Evolutionary conservation across 306 rosid genomes (phyloP).

Genomic region (Gillenia trifoliata): DNA sequence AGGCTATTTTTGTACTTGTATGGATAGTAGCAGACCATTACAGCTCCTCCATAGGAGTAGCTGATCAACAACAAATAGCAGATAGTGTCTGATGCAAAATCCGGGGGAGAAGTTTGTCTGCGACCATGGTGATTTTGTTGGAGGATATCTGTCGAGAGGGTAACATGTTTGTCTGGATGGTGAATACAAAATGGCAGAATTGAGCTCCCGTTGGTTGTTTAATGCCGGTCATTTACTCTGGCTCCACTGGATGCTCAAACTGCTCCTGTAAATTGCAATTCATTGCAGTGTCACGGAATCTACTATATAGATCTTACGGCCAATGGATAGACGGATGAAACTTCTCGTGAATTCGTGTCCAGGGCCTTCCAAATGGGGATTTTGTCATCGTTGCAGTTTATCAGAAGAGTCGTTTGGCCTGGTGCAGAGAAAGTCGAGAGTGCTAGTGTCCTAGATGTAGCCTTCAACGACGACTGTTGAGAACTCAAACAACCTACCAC

Average conservation of each 20-base stretch:
- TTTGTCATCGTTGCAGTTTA: neutral
- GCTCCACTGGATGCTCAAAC: conserved; percentile 5
- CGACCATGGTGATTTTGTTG: neutral
- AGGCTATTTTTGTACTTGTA: neutral
- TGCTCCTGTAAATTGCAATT: neutral
- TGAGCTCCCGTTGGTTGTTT: neutral
- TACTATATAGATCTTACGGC: neutral
- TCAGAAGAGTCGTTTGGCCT: neutral
- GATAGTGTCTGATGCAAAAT: neutral
- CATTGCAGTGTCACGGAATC: neutral
- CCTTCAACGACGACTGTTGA: neutral
- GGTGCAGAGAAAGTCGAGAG: neutral
- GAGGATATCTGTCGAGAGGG: neutral
- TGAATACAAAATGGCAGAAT: neutral
- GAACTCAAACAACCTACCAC: neutral
- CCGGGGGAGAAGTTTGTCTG: neutral
- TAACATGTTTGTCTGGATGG: neutral
- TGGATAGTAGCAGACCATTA: neutral
- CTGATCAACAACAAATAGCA: neutral
- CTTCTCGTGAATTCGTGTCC: neutral
- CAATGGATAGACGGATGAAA: neutral
- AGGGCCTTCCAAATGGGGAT: neutral
- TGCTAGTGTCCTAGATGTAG: neutral
- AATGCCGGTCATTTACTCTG: neutral
- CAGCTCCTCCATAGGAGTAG: conserved; percentile 4